Base-by-base conservation (phyloP, 2,329 filamentous ascomycete genomes). In the Fusarium nodosum region DNA sequence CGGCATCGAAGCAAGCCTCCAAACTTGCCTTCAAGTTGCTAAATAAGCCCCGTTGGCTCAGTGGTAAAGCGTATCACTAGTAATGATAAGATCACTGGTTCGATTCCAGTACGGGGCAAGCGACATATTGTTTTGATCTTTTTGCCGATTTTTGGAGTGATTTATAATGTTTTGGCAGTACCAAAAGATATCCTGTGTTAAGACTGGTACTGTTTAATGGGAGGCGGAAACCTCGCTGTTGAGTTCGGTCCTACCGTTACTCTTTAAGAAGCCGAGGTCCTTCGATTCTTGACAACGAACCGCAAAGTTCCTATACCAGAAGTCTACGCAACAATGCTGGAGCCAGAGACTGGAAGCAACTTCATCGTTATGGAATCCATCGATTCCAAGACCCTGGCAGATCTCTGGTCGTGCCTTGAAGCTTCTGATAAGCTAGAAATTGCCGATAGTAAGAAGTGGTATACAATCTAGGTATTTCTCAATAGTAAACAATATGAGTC, bases 1-100 rank as follows among this genome's bases (percentile, higher is more conserved):
- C 1, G 4, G 2, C 15, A 33, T 45, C 22, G 0, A 18, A 53
- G 28, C 12, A 41, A 13, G 36, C n/a, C n/a, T 20, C 36, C n/a
- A 38, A 38, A 12, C n/a, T 20, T 20, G n/a, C n/a, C 7, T 38
- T 4, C 3, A 6, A 18, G 15, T 41, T 46, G 34, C 60, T 46
- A 15, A 30, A 30, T 2, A 60, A 60, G 46, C 76, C 74, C 67
- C 72, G 69, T 76, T 77, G 75, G 76, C 76, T 77, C 66, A 77
- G 76, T 77, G 76, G 76, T 77, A 77, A 72, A 77, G 76, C 76
- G 76, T 77, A 70, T 77, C 76, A 77, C 76, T 77, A 77, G 76
- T 77, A 77, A 76, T 77, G 76, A 76, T 69, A 77, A 77, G 76
- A 75, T 77, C 76, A 74, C 70, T 71, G 72, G 76, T 77, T 77